Base-by-base conservation (phyloP, 257 asterid species). In the Solanum habrochaites region DNA sequence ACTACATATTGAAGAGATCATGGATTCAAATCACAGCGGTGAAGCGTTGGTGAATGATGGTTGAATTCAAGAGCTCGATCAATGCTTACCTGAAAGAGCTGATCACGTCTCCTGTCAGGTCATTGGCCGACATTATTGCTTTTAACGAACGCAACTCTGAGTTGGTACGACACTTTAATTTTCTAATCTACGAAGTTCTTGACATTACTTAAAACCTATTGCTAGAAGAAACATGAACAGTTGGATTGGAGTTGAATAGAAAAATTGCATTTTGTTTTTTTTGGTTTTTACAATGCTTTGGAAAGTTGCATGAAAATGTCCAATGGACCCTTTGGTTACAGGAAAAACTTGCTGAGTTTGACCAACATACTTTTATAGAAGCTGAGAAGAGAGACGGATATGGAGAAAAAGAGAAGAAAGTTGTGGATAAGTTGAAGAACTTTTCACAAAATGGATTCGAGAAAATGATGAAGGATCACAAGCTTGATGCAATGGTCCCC, bases 361-460 rank as follows among this genome's bases (percentile, higher is more conserved):
- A 90, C 42, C 93, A 92, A 86, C 88, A 87, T 18, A 43, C 40
- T 6, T 90, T 93, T 73, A 84, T 91, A 85, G 86, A 69, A 42
- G 91, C 95, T 2, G 91, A 92, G 86, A 86, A 88, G 31, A 92
- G 92, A 37, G 75, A 89, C 11, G 95, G 94, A 11, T 87, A 85
- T 12, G 92, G 89, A 18, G 40, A 52, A 18, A 4, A 23, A 66
- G 95, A 89, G 67, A 88, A 85, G 86, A 32, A 88, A 88, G 89
- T 89, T 39, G 37, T 87, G 25, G 10, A 25, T 25, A 89, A 88
- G 27, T 9, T 90, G 52, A 43, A 31, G 8, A 77, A 29, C 14
- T 78, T 85, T 1, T 35, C 90, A 4, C 73, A 42, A 85, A 82
- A 74, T 3, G 94, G 94, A 13, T 91, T 93, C 2, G 90, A 88